Percentiles rank a stretch among this genome's conserved stretches.
Evolutionary conservation across 163 green algal genomes (phyloP).

Genomic region (Volvox carteri): DNA sequence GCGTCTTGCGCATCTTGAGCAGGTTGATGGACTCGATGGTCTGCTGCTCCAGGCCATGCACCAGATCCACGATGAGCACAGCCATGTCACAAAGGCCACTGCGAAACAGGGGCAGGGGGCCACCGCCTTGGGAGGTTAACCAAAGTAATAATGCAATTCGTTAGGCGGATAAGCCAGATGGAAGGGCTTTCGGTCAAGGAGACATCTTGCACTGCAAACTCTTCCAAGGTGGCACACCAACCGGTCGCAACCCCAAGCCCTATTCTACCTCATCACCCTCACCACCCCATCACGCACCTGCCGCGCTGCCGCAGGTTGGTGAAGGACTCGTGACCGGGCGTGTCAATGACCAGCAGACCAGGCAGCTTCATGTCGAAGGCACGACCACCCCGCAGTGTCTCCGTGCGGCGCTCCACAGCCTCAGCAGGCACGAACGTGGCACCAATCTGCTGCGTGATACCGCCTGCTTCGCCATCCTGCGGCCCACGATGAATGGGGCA

Average conservation of each 20-base stretch:
- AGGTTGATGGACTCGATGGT: slow-evolving; percentile 98
- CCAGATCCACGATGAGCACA: slow-evolving; percentile 98
- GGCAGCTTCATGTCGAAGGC: slow-evolving; percentile 89
- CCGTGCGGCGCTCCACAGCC: slow-evolving; percentile 81
- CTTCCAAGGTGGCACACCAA: too few relatives aligned
- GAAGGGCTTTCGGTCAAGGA: too few relatives aligned
- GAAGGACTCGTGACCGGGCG: slow-evolving; percentile 98
- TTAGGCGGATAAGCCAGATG: too few relatives aligned
- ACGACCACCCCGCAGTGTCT: slow-evolving; percentile 55
- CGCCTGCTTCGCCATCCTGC: slow-evolving; percentile 97
- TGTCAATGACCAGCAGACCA: slow-evolving; percentile 99
- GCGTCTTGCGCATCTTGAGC: slow-evolving; percentile 96
- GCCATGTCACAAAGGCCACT: slow-evolving; percentile 98
- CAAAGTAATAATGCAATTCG: too few relatives aligned
- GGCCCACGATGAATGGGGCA: too few relatives aligned
- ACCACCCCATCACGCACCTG: too few relatives aligned
- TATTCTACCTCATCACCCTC: too few relatives aligned
- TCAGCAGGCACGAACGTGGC: slow-evolving; percentile 96
- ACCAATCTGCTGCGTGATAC: slow-evolving; percentile 99
- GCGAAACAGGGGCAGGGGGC: not conserved
- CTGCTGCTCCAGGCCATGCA: slow-evolving; percentile 96
- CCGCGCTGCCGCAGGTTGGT: slow-evolving; percentile 97
- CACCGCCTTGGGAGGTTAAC: too few relatives aligned
- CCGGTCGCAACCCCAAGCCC: too few relatives aligned
- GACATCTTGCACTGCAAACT: too few relatives aligned